Conservation (phyloP, 805 yeast genomes). For the Danielia oregonensis region DNA sequence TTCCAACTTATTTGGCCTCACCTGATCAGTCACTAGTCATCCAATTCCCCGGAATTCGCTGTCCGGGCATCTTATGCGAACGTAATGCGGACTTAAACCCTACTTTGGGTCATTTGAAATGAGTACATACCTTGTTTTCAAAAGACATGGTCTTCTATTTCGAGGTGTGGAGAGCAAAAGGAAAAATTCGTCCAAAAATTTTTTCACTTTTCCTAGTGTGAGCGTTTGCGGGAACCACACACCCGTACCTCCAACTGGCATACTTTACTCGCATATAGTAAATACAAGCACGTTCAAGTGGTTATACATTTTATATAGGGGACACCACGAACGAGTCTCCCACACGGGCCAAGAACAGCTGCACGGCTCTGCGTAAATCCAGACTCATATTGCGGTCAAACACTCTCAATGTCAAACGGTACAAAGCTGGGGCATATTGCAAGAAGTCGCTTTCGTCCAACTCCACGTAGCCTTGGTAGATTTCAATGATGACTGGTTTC, state of each 20-base stretch:
- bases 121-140: conserved; percentile 49
- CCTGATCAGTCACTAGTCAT: too few species aligned
- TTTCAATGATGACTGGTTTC: conserved; percentile 90
- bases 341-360: conserved; percentile 52
- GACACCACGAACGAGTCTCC: conserved; percentile 37
- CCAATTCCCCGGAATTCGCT: too few species aligned
- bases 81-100: too few species aligned
- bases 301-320: too few species aligned
- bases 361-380: conserved; percentile 60
- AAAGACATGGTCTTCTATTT: conserved; percentile 35
- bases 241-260: neutral
- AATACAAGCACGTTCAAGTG: too few species aligned
- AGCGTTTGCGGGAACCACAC: conserved; percentile 8
- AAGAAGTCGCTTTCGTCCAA: conserved; percentile 71
- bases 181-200: conserved; percentile 15
- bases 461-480: conserved; percentile 75
- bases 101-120: too few species aligned
- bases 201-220: conserved; percentile 18
- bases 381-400: conserved; percentile 58
- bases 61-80: too few species aligned
- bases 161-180: conserved; percentile 4
- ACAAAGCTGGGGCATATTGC: conserved; percentile 55
- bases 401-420: conserved; percentile 53
- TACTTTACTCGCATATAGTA: too few species aligned
- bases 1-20: too few species aligned